phyloP scores from a whole-genome alignment of 2,329 filamentous ascomycete genomes.

The Parastagonospora avenae region DNA sequence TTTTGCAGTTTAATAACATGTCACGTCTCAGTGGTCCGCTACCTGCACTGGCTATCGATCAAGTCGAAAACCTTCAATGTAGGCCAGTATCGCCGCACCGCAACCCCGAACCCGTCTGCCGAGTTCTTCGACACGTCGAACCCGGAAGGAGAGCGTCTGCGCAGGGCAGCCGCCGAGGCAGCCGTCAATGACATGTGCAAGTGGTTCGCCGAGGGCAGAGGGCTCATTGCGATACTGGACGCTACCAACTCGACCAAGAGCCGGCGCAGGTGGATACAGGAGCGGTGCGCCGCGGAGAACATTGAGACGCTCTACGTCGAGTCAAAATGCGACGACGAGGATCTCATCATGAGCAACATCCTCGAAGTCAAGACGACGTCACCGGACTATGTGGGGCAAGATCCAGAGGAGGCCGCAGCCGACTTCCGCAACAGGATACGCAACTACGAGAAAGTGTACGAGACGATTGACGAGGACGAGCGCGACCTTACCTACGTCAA shows the following conservation, averaged over 20 bases:
- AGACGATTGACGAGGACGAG: slow-evolving; percentile 90
- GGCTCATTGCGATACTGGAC: slow-evolving; percentile 91
- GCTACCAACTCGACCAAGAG: slow-evolving; percentile 95
- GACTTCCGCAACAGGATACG: slow-evolving; percentile 94
- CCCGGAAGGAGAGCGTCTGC: slow-evolving; percentile 84
- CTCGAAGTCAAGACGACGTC: slow-evolving; percentile 96
- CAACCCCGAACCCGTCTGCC: slow-evolving; percentile 86
- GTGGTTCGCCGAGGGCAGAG: slow-evolving; percentile 80
- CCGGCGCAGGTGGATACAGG: slow-evolving; percentile 87
- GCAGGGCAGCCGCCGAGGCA: slow-evolving; percentile 86
- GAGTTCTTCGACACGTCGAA: slow-evolving; percentile 96
- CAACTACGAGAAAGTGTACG: slow-evolving; percentile 97
- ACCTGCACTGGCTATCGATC: slow-evolving; percentile 96
- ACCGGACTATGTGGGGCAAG: slow-evolving; percentile 91
- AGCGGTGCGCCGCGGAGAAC: slow-evolving; percentile 73
- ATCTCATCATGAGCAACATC: slow-evolving; percentile 97
- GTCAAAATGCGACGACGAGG: slow-evolving; percentile 94
- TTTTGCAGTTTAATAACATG: slow-evolving; percentile 13
- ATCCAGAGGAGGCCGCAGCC: slow-evolving; percentile 85
- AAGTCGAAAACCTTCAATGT: slow-evolving; percentile 96
- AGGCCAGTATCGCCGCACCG: slow-evolving; percentile 88
- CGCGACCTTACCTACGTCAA: slow-evolving; percentile 91
- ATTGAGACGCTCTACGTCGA: slow-evolving; percentile 96
- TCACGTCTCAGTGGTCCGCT: slow-evolving; percentile 60
- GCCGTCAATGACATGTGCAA: slow-evolving; percentile 91